These are phyloP conservation scores for Kewa caespitosa DNA, from an alignment of 179 eudicot genomes.

Conservation along the genomic window DNA sequence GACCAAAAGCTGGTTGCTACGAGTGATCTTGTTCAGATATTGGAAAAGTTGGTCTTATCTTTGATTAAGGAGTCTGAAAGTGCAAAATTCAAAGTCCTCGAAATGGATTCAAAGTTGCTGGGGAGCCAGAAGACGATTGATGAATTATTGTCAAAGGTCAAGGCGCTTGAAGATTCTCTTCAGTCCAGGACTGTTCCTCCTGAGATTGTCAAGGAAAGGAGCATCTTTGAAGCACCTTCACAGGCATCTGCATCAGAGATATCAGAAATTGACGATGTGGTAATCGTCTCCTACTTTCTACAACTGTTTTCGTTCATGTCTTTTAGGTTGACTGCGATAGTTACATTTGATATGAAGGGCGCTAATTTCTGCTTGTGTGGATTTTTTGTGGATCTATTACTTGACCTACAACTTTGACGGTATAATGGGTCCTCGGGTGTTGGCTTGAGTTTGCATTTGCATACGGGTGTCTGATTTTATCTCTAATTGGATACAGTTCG, in stretches of 20 bases:
- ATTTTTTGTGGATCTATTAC: too few species aligned
- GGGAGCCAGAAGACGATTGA: constrained; percentile 68
- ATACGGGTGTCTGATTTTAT: background rate
- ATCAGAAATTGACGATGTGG: constrained; percentile 88
- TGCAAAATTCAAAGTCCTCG: constrained; percentile 64
- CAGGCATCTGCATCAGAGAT: constrained; percentile 73
- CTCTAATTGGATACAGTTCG: too few species aligned
- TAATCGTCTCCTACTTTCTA: constrained; percentile 30
- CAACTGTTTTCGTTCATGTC: constrained; percentile 1
- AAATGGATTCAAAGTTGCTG: constrained; percentile 55
- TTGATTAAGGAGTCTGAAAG: constrained; percentile 55
- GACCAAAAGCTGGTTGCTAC: constrained; percentile 39
- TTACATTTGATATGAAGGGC: constrained; percentile 4
- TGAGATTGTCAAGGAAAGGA: constrained; percentile 59
- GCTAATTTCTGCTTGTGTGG: background rate
- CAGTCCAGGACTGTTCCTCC: constrained; percentile 42
- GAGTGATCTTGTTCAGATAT: constrained; percentile 44
- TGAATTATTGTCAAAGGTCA: constrained; percentile 67
- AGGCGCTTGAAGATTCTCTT: constrained; percentile 66
- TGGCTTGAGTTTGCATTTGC: background rate
- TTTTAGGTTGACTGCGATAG: constrained; percentile 1
- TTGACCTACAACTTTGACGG: too few species aligned
- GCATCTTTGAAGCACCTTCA: constrained; percentile 65
- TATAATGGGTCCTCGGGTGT: background rate
- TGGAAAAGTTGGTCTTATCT: constrained; percentile 66